A percentile compares a stretch with the other conserved stretches of the same genome.
These are phyloP conservation scores for Hanseniaspora uvarum DNA, from an alignment of 1,139 yeast species.

Conservation along the genomic window DNA sequence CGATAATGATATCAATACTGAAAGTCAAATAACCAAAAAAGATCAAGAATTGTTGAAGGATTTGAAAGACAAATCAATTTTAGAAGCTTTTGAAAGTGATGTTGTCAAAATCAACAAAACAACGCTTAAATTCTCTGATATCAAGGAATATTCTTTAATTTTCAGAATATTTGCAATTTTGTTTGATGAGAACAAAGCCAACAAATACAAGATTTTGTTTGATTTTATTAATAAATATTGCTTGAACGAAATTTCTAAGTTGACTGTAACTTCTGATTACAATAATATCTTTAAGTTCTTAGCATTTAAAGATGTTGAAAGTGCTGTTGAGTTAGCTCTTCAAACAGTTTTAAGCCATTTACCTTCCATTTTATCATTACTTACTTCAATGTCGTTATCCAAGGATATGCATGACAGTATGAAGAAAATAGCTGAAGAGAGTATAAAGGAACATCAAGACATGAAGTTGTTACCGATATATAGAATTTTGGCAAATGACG, in stretches of 20 bases:
- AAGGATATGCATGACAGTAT: neutral
- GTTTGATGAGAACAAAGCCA: neutral
- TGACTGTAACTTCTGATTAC: neutral
- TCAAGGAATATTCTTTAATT: neutral
- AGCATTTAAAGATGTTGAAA: neutral
- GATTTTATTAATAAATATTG: neutral
- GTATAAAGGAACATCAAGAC: neutral
- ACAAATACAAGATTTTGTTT: neutral
- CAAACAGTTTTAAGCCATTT: neutral
- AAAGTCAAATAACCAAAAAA: neutral
- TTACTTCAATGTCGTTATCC: neutral
- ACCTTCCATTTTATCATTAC: neutral
- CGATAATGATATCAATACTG: constrained; percentile 19
- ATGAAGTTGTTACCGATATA: neutral
- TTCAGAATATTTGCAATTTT: neutral
- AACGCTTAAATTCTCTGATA: neutral
- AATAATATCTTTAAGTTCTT: neutral
- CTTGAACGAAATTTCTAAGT: neutral
- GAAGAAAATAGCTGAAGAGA: neutral
- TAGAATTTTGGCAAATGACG: constrained; percentile 8
- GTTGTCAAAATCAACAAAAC: neutral
- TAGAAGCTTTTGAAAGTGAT: neutral
- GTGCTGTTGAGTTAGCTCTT: constrained; percentile 2
- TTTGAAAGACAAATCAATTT: constrained; percentile 15
- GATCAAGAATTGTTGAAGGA: constrained; percentile 1